Evolutionary conservation across 2,329 filamentous ascomycete genomes (phyloP).

Genomic region (Talaromyces sp.): DNA sequence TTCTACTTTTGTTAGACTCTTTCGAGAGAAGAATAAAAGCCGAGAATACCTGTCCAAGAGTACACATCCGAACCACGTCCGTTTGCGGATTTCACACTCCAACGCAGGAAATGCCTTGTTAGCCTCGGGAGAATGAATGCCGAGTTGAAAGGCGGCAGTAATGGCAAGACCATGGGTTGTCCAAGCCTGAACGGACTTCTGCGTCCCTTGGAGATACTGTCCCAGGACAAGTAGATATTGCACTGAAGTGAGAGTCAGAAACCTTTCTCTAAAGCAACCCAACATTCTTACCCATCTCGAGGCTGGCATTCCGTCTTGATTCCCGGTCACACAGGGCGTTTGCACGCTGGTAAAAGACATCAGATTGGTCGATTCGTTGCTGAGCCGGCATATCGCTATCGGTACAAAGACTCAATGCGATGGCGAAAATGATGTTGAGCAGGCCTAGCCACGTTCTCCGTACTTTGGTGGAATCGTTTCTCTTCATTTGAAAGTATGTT

Average conservation of each 20-base stretch:
- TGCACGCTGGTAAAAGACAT: conserved; percentile 44
- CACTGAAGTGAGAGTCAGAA: conserved; percentile 25
- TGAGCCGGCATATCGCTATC: conserved; percentile 24
- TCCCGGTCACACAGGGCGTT: conserved; percentile 40
- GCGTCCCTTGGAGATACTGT: conserved; percentile 51
- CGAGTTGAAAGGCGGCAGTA: conserved; percentile 47
- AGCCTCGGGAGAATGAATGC: conserved; percentile 43
- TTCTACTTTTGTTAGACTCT: conserved; percentile 19
- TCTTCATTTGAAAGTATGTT: conserved; percentile 27
- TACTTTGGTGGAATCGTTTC: conserved; percentile 27
- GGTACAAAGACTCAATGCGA: conserved; percentile 36
- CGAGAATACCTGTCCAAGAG: conserved; percentile 38
- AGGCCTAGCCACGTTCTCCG: conserved; percentile 48
- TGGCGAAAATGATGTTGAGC: conserved; percentile 47
- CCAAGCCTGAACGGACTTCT: conserved; percentile 51
- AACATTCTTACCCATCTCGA: conserved; percentile 37
- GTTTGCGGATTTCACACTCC: conserved; percentile 44
- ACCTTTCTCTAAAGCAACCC: background rate
- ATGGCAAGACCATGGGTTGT: conserved; percentile 50
- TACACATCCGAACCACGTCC: conserved; percentile 48
- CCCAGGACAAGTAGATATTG: conserved; percentile 47
- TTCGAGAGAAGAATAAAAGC: background rate
- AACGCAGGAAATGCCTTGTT: conserved; percentile 31
- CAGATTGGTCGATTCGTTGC: conserved; percentile 35
- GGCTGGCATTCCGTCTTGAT: conserved; percentile 36